These are phyloP conservation scores for Neofusicoccum sp. DNA, from an alignment of 2,329 filamentous ascomycete species.

Conservation along the genomic window DNA sequence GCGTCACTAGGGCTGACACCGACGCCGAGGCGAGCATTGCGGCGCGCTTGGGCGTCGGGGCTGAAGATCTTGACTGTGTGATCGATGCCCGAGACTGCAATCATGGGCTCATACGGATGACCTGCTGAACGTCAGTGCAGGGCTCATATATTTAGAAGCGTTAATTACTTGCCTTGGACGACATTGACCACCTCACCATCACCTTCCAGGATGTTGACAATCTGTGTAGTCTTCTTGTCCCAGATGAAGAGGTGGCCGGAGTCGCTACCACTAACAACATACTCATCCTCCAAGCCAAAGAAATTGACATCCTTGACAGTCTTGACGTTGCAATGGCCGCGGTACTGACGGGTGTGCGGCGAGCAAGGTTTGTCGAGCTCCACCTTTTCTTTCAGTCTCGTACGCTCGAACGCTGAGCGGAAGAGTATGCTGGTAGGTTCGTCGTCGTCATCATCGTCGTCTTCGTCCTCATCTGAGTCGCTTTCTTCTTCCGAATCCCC, in stretches of 20 bases:
- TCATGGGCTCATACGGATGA: constrained; percentile 65
- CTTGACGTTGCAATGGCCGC: constrained; percentile 65
- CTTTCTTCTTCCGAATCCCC: constrained; percentile 32
- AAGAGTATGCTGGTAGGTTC: constrained; percentile 40
- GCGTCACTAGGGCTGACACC: constrained; percentile 54
- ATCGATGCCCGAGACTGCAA: constrained; percentile 67
- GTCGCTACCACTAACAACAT: constrained; percentile 66
- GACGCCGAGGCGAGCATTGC: constrained; percentile 55
- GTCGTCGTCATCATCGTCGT: constrained; percentile 34
- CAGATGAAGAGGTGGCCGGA: constrained; percentile 68
- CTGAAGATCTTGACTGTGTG: constrained; percentile 69
- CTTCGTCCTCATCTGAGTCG: constrained; percentile 32
- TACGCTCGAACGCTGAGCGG: constrained; percentile 50
- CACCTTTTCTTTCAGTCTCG: constrained; percentile 49
- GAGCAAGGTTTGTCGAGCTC: constrained; percentile 56
- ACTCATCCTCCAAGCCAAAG: constrained; percentile 65
- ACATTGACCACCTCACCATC: constrained; percentile 71
- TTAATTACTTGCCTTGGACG: constrained; percentile 51
- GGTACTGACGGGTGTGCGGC: constrained; percentile 57
- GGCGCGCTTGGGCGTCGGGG: constrained; percentile 57
- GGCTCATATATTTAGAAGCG: background rate
- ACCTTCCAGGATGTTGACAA: constrained; percentile 65
- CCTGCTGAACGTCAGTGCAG: constrained; percentile 36
- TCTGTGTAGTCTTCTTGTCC: constrained; percentile 60
- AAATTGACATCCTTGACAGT: constrained; percentile 70